Conservation (phyloP, 108 stramenopile species). For the Licmophora abbreviata region DNA sequence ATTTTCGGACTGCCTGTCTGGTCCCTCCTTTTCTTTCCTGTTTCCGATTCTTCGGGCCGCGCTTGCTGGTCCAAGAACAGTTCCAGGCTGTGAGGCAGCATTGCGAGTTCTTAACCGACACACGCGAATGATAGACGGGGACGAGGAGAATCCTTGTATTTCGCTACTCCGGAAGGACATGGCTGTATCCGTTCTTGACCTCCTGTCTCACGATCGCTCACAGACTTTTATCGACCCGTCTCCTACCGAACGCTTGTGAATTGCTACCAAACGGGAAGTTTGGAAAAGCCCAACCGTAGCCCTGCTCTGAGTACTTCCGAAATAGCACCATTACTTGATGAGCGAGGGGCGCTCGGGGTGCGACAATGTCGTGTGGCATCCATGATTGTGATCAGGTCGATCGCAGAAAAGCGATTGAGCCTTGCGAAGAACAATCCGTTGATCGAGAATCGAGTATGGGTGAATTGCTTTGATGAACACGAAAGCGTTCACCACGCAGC, state of each 20-base stretch:
- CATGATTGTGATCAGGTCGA: slow-evolving; percentile 62
- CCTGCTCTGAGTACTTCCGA: slow-evolving; percentile 52
- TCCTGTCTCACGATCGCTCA: slow-evolving; percentile 71
- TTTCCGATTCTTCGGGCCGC: slow-evolving; percentile 75
- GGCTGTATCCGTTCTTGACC: slow-evolving; percentile 56
- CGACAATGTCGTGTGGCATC: slow-evolving; percentile 61
- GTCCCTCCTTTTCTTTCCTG: slow-evolving; percentile 71
- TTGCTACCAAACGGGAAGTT: slow-evolving; percentile 46
- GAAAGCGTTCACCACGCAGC: slow-evolving; percentile 56
- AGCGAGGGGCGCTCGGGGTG: slow-evolving; percentile 65
- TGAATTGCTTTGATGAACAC: slow-evolving; percentile 68
- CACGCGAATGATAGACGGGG: slow-evolving; percentile 49
- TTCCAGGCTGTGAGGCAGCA: slow-evolving; percentile 74
- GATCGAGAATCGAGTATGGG: slow-evolving; percentile 77
- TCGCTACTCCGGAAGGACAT: slow-evolving; percentile 63
- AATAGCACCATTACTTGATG: slow-evolving; percentile 70
- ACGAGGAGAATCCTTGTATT: slow-evolving; percentile 35
- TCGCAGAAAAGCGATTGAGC: slow-evolving; percentile 45
- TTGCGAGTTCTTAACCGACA: slow-evolving; percentile 70
- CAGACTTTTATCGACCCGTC: slow-evolving; percentile 76
- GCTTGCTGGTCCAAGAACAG: slow-evolving; percentile 67
- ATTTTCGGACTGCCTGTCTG: slow-evolving; percentile 66
- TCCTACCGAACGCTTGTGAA: slow-evolving; percentile 65
- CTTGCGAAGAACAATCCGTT: slow-evolving; percentile 73
- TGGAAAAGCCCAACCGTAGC: slow-evolving; percentile 9